Evolutionary conservation across 2,329 filamentous ascomycete genomes (phyloP), one percentile per base, ranked within the genome.

Genomic region (Fusarium sterilihyphosum): DNA sequence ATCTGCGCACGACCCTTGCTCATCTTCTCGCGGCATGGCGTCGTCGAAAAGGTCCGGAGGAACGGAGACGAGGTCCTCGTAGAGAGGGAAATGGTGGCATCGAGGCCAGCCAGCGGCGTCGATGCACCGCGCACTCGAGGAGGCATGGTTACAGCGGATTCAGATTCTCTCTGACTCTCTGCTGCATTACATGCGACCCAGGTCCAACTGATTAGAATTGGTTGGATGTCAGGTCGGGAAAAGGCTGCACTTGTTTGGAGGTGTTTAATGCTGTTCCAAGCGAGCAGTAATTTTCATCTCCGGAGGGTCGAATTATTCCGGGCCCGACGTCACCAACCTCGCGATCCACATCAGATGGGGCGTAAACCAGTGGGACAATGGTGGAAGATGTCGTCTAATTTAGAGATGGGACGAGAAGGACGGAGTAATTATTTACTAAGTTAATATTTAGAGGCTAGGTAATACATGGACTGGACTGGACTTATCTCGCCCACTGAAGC

Each of bases 21-120:
- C 77, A 81, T 83, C 78, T 85, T 84, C 61, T 80, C 79, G 47
- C 77, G 80, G 54, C 80, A 80, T 59, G 81, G 76, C 29, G 85
- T 86, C 47, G 84, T 82, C 61, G 83, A 84, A 70, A 87, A 86
- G 50, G 78, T 67, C 57, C 83, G 81, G 61, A 65, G 59, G 38
- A 80, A 77, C 18, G 74, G 61, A 26, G 73, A 60, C n/a, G 47
- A 47, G 43, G 35, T 54, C 69, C 65, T 58, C n/a, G 65, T 67
- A 46, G 60, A 66, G 41, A 74, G 50, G n/a, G 70, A 73, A 62
- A 70, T 67, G 61, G 78, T 72, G 44, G 77, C 77, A 63, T 82
- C 79, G 73, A 80, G 73, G 62, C 79, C 74, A 71, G 77, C 80
- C 73, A 81, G 77, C 67, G 81, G 73, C 74, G 74, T 70, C 46